Evolutionary conservation across 2,329 filamentous ascomycete species (phyloP).

Genomic region (Balansia obtecta): DNA sequence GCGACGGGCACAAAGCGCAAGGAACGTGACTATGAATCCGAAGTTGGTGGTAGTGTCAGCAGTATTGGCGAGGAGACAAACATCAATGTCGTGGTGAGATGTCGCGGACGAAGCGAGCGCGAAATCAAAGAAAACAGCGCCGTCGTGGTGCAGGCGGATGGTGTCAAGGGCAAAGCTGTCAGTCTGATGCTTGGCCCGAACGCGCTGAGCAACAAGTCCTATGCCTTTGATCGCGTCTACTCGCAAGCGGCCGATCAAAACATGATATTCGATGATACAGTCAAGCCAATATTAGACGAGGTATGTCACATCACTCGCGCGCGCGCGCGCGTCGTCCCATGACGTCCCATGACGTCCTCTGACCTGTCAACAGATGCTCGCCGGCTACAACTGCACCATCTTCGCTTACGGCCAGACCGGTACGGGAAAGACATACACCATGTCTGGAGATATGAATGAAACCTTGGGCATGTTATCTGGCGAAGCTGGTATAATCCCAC

Average conservation of each 20-base stretch:
- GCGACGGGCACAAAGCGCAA: constrained; percentile 65
- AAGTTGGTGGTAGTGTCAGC: constrained; percentile 18
- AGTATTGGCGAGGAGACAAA: constrained; percentile 66
- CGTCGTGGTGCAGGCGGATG: constrained; percentile 78
- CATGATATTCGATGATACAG: constrained; percentile 92
- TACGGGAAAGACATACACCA: constrained; percentile 97
- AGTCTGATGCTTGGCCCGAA: constrained; percentile 87
- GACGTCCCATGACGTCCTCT: background rate
- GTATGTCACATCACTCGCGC: constrained; percentile 32
- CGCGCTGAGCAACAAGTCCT: constrained; percentile 88
- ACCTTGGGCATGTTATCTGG: constrained; percentile 77
- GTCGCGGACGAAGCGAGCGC: constrained; percentile 81
- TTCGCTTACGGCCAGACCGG: constrained; percentile 98
- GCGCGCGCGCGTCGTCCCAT: too few species aligned
- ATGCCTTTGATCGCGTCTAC: constrained; percentile 94
- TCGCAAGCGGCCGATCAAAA: constrained; percentile 87
- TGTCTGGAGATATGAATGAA: constrained; percentile 95
- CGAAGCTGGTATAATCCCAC: constrained; percentile 86
- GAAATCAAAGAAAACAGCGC: constrained; percentile 92
- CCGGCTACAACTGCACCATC: constrained; percentile 94
- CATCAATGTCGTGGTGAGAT: constrained; percentile 94
- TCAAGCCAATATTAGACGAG: constrained; percentile 85
- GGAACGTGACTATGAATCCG: constrained; percentile 68
- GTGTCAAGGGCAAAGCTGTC: constrained; percentile 73
- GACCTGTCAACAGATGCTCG: constrained; percentile 54